Conservation (phyloP, 768 basidiomycete species). For the Suillus discolor region DNA sequence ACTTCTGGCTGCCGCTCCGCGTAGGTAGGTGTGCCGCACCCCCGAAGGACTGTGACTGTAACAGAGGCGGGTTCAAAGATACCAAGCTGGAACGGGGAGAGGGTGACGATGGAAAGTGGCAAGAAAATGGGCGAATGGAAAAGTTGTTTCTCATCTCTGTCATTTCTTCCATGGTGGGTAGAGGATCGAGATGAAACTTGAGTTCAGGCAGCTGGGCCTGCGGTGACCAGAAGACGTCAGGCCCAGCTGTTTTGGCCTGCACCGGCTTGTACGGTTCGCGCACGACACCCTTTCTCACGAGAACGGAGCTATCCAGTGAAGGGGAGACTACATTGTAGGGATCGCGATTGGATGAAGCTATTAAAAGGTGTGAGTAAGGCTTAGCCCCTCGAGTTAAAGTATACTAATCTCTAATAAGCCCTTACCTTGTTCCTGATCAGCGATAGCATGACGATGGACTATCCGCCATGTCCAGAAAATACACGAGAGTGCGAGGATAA, state of each 20-base stretch:
- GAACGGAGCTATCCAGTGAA: slow-evolving; percentile 4
- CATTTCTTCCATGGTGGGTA: not conserved
- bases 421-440: slow-evolving; percentile 5
- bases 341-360: slow-evolving; percentile 5
- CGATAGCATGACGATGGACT: not conserved
- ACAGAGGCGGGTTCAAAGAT: not conserved
- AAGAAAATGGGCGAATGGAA: not conserved
- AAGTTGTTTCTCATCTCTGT: slow-evolving; percentile 1
- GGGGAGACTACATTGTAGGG: slow-evolving; percentile 8
- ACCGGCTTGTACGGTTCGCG: slow-evolving; percentile 11
- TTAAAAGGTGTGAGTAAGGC: not conserved
- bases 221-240: slow-evolving; percentile 13
- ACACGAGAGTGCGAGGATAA: not conserved
- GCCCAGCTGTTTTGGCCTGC: slow-evolving; percentile 12
- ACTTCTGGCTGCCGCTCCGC: not conserved
- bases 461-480: not conserved
- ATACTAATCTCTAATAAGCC: not conserved
- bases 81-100: slow-evolving; percentile 12
- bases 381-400: not conserved
- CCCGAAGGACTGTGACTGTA: not conserved
- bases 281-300: slow-evolving; percentile 11
- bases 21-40: not conserved
- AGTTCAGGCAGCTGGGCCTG: slow-evolving; percentile 9
- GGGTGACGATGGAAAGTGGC: not conserved
- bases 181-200: not conserved